Percentiles rank a stretch among this genome's conserved stretches.
Conservation (phyloP, 257 asterid species). For the Penstemon barbatus region DNA sequence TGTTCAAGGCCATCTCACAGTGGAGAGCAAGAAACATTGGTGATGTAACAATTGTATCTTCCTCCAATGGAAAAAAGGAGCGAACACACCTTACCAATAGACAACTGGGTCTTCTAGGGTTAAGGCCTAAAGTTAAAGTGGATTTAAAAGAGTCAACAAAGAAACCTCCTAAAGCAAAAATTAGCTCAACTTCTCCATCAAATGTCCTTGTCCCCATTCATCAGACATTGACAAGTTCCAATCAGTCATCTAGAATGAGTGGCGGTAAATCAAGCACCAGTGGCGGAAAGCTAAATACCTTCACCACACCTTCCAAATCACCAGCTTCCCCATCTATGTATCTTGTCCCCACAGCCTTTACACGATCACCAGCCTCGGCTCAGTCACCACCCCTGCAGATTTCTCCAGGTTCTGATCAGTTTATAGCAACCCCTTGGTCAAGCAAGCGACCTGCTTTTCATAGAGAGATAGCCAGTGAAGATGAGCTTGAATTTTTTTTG, state of each 20-base stretch:
- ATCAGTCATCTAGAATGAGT: slow-evolving; percentile 47
- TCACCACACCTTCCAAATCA: slow-evolving; percentile 64
- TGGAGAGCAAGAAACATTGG: slow-evolving; percentile 55
- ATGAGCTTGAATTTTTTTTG: slow-evolving; percentile 72
- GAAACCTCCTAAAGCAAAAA: slow-evolving; percentile 71
- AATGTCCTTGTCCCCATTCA: slow-evolving; percentile 77
- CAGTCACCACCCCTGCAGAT: slow-evolving; percentile 57
- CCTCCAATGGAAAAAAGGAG: slow-evolving; percentile 66
- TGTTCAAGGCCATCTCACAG: slow-evolving; percentile 54
- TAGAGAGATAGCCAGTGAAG: slow-evolving; percentile 71
- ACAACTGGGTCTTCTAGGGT: slow-evolving; percentile 78
- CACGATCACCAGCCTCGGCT: slow-evolving; percentile 51
- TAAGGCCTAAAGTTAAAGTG: slow-evolving; percentile 55
- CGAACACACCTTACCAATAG: slow-evolving; percentile 57
- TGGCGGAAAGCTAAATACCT: slow-evolving; percentile 53
- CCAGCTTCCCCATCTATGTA: slow-evolving; percentile 75
- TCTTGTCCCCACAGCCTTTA: slow-evolving; percentile 60
- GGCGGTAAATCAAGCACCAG: slow-evolving; percentile 58
- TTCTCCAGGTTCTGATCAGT: slow-evolving; percentile 59
- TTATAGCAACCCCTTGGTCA: slow-evolving; percentile 72
- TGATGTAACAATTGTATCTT: slow-evolving; percentile 47
- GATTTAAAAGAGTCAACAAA: slow-evolving; percentile 51
- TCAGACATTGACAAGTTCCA: slow-evolving; percentile 52
- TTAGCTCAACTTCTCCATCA: slow-evolving; percentile 52
- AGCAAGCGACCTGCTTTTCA: slow-evolving; percentile 58